Percentiles rank a stretch among this genome's conserved stretches.
These are phyloP conservation scores for Tilletia walkeri DNA, from an alignment of 1,284 basidiomycete genomes.

Conservation along the genomic window DNA sequence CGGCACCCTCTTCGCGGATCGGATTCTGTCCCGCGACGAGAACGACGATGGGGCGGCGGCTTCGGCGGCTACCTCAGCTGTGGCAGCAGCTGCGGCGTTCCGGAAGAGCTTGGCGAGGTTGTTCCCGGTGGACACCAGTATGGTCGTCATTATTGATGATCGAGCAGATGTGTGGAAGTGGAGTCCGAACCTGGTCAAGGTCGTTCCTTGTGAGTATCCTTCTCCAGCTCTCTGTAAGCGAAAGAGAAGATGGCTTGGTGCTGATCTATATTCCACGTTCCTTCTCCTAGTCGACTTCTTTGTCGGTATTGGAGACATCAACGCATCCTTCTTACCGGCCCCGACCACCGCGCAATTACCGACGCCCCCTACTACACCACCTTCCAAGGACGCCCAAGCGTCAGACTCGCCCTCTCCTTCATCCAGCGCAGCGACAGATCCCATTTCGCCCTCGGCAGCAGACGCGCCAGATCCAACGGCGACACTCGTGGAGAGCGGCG, in stretches of 20 bases:
- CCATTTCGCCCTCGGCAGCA: background rate
- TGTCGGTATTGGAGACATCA: conserved; percentile 97
- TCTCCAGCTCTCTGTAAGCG: background rate
- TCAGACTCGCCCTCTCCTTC: background rate
- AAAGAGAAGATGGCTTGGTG: background rate
- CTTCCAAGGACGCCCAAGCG: background rate
- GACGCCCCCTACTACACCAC: background rate
- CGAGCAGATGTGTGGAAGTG: conserved; percentile 96
- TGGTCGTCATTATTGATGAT: conserved; percentile 99
- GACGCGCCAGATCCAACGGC: conserved; percentile 28
- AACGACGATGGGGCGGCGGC: conserved; percentile 52
- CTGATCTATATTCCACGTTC: no score
- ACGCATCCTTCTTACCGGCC: conserved; percentile 84
- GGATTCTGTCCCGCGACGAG: conserved; percentile 89
- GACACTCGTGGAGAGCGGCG: conserved; percentile 18
- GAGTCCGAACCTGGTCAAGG: conserved; percentile 88
- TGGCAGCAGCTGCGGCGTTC: conserved; percentile 61
- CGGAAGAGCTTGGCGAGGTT: conserved; percentile 86
- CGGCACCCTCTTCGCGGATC: conserved; percentile 77
- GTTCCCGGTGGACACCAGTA: conserved; percentile 88
- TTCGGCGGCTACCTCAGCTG: background rate
- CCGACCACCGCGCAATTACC: conserved; percentile 34
- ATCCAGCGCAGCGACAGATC: background rate
- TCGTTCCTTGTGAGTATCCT: conserved; percentile 77
- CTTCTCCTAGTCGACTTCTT: conserved; percentile 81